Evolutionary conservation across 2,329 filamentous ascomycete genomes (phyloP).

Genomic region (Curvularia eragrostidis): DNA sequence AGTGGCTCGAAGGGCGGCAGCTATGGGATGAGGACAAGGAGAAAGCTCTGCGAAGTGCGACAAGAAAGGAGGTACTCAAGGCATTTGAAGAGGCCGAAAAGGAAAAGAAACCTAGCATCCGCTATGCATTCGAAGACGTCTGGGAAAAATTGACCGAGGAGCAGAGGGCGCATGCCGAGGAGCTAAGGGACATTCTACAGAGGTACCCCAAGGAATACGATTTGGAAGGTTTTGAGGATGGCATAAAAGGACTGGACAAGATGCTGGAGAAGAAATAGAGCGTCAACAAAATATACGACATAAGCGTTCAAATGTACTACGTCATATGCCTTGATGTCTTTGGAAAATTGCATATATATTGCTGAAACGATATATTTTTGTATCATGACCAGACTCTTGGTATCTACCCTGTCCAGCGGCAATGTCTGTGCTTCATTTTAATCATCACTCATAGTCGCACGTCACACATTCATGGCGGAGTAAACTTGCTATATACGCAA

Average conservation of each 20-base stretch:
- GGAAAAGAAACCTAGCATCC: slow-evolving; percentile 77
- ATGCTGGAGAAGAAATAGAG: slow-evolving; percentile 29
- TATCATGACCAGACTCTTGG: too few relatives aligned
- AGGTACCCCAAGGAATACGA: slow-evolving; percentile 95
- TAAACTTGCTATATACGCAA: not conserved
- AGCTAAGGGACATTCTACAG: slow-evolving; percentile 78
- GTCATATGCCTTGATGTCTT: not conserved
- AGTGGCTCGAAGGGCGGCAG: slow-evolving; percentile 85
- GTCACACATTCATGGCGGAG: not conserved
- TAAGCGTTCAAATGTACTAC: not conserved
- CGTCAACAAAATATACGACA: slow-evolving; percentile 2
- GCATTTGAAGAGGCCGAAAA: slow-evolving; percentile 85
- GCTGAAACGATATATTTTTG: not conserved
- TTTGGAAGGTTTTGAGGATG: slow-evolving; percentile 75
- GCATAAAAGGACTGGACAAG: slow-evolving; percentile 66
- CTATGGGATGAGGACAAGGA: slow-evolving; percentile 88
- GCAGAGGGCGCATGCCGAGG: slow-evolving; percentile 73
- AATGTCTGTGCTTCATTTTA: too few relatives aligned
- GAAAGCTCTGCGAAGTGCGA: slow-evolving; percentile 69
- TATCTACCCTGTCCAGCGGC: too few relatives aligned
- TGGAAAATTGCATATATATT: too few relatives aligned
- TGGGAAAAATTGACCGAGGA: slow-evolving; percentile 89
- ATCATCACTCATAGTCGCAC: not conserved
- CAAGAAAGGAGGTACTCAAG: slow-evolving; percentile 77
- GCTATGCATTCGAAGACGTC: slow-evolving; percentile 81